Evolutionary conservation across 176 grass and related monocot species (phyloP), one percentile per base, ranked within the genome.

Genomic region (Eragrostis nindensis): DNA sequence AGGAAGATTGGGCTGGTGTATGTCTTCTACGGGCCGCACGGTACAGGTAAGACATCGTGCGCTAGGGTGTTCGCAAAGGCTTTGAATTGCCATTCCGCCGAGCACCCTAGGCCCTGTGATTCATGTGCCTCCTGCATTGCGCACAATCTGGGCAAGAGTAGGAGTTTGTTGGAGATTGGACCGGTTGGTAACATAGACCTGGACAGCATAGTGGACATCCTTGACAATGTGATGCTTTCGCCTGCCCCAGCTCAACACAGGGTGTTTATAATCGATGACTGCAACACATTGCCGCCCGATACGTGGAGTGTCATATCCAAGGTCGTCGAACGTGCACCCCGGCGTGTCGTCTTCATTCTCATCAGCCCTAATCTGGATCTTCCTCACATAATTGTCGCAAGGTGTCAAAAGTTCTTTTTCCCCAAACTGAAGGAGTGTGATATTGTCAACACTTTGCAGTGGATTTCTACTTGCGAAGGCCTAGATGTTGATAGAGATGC

Each of bases 371-470:
- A 46, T 85, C 86, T 99, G 7, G 86, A 99, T 45, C 88, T 99
- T 22, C 92, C 92, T 17, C 96, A 99, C 80, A 90, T 91, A 49
- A 92, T 99, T 38, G 50, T 95, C 81, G 95, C 96, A 15, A 89
- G 82, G 79, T 99, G 92, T 69, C 96, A 95, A 71, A 99, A 95
- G 67, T 99, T 99, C 75, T 88, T 99, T 76, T 99, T 95, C 71
- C 86, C 92, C 2, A 99, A 95, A 67, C 66, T 99, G 30, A 99
- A 91, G 80, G 96, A 99, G 67, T 77, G 86, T 38, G 92, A 99
- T 72, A 91, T 99, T 46, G 76, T 95, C 41, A 91, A 78, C 77
- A 92, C 88, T 68, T 82, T 95, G 84, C 90, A 88, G 75, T 91
- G 96, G 96, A 94, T 99, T 77, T 91, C 92, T 71, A 99, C 86